A percentile compares a stretch with the other conserved stretches of the same genome.
Conservation (phyloP, 768 basidiomycete genomes). For the Cystoderma amianthinum region DNA sequence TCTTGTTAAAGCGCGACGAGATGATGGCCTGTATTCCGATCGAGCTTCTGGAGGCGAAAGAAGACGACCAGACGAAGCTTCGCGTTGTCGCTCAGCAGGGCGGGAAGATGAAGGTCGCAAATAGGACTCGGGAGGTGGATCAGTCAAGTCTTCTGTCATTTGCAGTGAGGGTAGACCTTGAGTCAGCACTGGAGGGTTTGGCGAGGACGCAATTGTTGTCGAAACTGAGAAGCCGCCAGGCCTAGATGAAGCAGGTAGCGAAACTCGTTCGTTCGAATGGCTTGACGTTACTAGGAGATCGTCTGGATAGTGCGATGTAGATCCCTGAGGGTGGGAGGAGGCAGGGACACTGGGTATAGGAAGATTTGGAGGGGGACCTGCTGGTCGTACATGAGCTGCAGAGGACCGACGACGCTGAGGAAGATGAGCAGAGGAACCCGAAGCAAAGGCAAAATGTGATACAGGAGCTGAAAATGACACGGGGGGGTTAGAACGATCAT, state of each 20-base stretch:
- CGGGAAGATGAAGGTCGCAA: constrained; percentile 31
- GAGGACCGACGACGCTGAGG: constrained; percentile 64
- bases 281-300: too few species aligned
- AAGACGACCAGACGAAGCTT: constrained; percentile 35
- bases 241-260: constrained; percentile 27
- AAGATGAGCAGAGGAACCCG: constrained; percentile 17
- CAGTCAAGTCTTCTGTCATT: constrained; percentile 44
- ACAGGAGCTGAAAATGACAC: constrained; percentile 24
- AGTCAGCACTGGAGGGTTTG: constrained; percentile 17
- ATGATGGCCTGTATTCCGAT: constrained; percentile 60
- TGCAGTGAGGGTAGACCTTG: constrained; percentile 24
- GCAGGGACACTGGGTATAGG: constrained; percentile 67
- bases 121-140: constrained; percentile 50
- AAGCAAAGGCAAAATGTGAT: constrained; percentile 11
- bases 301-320: constrained; percentile 12
- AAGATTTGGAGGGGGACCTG: constrained; percentile 64
- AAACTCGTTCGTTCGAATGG: constrained; percentile 17
- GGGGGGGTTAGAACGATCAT: constrained; percentile 20
- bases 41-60: constrained; percentile 37
- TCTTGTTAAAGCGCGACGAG: constrained; percentile 77
- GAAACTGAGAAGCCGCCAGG: constrained; percentile 39
- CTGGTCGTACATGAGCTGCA: constrained; percentile 55
- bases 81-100: constrained; percentile 21
- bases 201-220: constrained; percentile 52
- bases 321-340: constrained; percentile 11